Evolutionary conservation across 2,329 filamentous ascomycete genomes (phyloP).

Genomic region (Fusarium ambrosium): DNA sequence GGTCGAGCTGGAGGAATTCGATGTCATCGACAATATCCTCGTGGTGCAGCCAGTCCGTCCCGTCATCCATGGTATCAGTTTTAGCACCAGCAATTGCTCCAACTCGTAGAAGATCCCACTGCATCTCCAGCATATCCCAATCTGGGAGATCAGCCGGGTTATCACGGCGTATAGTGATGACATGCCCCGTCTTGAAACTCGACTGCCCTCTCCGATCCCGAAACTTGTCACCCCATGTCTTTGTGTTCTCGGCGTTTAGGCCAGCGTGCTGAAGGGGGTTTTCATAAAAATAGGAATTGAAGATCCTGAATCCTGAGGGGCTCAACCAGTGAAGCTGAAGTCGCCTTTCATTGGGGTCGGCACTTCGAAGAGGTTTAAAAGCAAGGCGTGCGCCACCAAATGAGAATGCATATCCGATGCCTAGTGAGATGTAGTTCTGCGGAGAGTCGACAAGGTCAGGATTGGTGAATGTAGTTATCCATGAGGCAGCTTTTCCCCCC

Average conservation of each 20-base stretch:
- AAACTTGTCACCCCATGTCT: background rate
- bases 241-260: background rate
- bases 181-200: slow-evolving; percentile 6
- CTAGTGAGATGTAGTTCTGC: background rate
- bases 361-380: background rate
- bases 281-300: background rate
- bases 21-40: background rate
- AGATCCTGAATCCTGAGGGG: background rate
- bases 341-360: background rate
- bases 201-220: background rate
- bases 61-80: background rate
- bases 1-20: background rate
- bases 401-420: background rate
- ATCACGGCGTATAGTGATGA: background rate
- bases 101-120: slow-evolving; percentile 9
- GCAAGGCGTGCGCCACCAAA: background rate
- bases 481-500: background rate
- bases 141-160: slow-evolving; percentile 1
- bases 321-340: slow-evolving; percentile 7
- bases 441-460: background rate
- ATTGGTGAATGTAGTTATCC: background rate
- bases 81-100: slow-evolving; percentile 9
- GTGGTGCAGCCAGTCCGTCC: background rate
- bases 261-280: background rate
- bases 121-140: slow-evolving; percentile 10